Percentiles rank a stretch among this genome's conserved stretches.
Evolutionary conservation across 2,329 filamentous ascomycete species (phyloP).

Genomic region (Trichophaea hybrida): DNA sequence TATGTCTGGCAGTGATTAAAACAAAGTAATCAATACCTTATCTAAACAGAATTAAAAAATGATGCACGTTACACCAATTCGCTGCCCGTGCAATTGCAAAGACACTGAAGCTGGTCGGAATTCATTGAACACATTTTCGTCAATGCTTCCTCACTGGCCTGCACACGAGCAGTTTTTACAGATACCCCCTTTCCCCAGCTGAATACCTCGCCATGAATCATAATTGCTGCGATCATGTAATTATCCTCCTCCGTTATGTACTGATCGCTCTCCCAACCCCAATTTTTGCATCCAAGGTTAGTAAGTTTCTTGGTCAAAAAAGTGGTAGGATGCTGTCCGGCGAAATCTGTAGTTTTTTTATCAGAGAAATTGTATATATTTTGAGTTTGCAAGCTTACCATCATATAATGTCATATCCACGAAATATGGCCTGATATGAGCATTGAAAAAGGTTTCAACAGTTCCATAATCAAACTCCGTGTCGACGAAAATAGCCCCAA

Average conservation of each 20-base stretch:
- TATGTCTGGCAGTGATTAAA: too few species aligned
- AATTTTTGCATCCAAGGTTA: slow-evolving; percentile 31
- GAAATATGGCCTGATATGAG: slow-evolving; percentile 63
- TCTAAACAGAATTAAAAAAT: too few species aligned
- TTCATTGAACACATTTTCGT: slow-evolving; percentile 31
- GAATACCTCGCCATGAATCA: slow-evolving; percentile 60
- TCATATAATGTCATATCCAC: slow-evolving; percentile 78
- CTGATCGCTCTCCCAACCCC: slow-evolving; percentile 43
- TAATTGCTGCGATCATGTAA: slow-evolving; percentile 52
- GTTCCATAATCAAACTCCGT: slow-evolving; percentile 60
- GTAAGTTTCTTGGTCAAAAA: slow-evolving; percentile 36
- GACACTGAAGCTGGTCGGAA: slow-evolving; percentile 28
- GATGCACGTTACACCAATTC: too few species aligned
- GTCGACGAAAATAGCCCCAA: slow-evolving; percentile 87
- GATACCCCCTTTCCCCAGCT: slow-evolving; percentile 48
- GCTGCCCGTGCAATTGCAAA: not conserved
- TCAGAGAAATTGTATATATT: not conserved
- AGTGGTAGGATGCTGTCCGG: slow-evolving; percentile 72
- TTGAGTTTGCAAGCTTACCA: slow-evolving; percentile 27
- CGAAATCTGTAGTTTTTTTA: slow-evolving; percentile 40
- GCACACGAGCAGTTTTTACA: slow-evolving; percentile 57
- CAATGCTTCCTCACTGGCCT: slow-evolving; percentile 47
- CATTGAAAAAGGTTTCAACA: slow-evolving; percentile 64
- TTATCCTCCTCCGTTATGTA: slow-evolving; percentile 37
- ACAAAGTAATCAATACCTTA: too few species aligned